Evolutionary conservation across 176 grass and related monocot genomes (phyloP).

Genomic region (Triticum turgidum): DNA sequence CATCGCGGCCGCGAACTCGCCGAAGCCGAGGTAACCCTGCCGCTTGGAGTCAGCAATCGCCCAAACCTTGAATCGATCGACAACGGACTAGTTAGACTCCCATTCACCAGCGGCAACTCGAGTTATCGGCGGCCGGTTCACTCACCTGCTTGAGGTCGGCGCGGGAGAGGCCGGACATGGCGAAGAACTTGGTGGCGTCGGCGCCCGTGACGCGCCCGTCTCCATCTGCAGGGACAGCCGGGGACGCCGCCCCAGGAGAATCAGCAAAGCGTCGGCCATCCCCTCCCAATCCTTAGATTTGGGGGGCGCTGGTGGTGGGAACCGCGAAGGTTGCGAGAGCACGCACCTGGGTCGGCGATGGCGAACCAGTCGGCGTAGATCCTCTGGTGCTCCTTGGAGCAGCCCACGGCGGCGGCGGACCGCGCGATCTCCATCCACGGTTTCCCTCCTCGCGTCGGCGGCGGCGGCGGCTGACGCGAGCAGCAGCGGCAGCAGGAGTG

Average conservation of each 20-base stretch:
- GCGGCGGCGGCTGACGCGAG: not conserved
- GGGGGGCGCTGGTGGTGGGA: not conserved
- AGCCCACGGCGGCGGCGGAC: slow-evolving; percentile 23
- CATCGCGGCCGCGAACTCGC: slow-evolving; percentile 85
- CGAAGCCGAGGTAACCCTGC: slow-evolving; percentile 83
- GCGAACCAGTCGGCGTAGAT: slow-evolving; percentile 89
- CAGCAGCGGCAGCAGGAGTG: slow-evolving; percentile 7
- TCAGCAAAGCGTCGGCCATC: not conserved
- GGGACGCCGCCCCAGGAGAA: not conserved
- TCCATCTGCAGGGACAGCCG: slow-evolving; percentile 40
- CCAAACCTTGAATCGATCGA: slow-evolving; percentile 59
- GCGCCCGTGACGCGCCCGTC: slow-evolving; percentile 74
- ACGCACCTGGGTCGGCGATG: slow-evolving; percentile 64
- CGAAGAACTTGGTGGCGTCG: slow-evolving; percentile 81
- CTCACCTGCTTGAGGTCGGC: slow-evolving; percentile 85
- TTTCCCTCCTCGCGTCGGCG: not conserved
- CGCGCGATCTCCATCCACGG: slow-evolving; percentile 62
- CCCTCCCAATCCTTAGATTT: not conserved
- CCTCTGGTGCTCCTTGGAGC: slow-evolving; percentile 73
- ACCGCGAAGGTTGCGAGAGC: not conserved
- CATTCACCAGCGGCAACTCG: not conserved
- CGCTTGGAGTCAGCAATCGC: slow-evolving; percentile 80
- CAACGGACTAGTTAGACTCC: not conserved
- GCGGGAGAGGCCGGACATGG: slow-evolving; percentile 74
- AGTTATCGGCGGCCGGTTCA: not conserved